Percentiles rank a stretch among this genome's conserved stretches.
These are phyloP conservation scores for Albugo laibachii DNA, from an alignment of 352 stramenopile genomes.

Conservation along the genomic window DNA sequence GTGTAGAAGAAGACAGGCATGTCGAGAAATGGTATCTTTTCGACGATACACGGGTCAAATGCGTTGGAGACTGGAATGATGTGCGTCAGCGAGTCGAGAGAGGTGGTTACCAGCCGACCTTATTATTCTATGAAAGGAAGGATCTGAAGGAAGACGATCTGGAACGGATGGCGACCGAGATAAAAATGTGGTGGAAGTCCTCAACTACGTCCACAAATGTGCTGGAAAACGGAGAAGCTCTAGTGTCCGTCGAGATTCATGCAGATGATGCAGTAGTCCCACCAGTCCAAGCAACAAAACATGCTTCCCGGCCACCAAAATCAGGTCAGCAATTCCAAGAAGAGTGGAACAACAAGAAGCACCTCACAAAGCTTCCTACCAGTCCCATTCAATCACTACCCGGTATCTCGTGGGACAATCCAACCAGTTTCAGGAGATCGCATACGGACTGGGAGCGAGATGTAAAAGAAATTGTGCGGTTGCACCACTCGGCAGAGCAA, in stretches of 20 bases:
- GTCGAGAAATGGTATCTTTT: constrained; percentile 60
- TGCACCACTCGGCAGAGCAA: too few relatives aligned
- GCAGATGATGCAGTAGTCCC: not conserved
- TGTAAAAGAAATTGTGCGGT: too few relatives aligned
- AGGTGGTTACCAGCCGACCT: constrained; percentile 58
- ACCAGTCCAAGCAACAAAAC: not conserved
- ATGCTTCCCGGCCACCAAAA: constrained; percentile 1
- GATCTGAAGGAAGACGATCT: constrained; percentile 37
- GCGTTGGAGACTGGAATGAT: constrained; percentile 47
- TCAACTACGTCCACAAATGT: constrained; percentile 13
- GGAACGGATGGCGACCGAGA: constrained; percentile 35
- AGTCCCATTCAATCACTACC: not conserved
- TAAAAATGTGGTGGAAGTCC: constrained; percentile 59
- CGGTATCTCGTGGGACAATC: too few relatives aligned
- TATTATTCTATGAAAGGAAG: constrained; percentile 69
- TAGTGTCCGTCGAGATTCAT: not conserved
- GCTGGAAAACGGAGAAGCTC: constrained; percentile 4
- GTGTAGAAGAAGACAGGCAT: constrained; percentile 24
- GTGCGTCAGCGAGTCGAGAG: constrained; percentile 51
- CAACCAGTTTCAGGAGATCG: too few relatives aligned
- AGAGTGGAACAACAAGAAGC: constrained; percentile 2
- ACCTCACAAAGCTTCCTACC: not conserved
- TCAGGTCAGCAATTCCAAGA: constrained; percentile 3
- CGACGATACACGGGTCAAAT: constrained; percentile 67
- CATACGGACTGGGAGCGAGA: too few relatives aligned